phyloP scores from a whole-genome alignment of 2,329 filamentous ascomycete species.

The Colletotrichum sp. region DNA sequence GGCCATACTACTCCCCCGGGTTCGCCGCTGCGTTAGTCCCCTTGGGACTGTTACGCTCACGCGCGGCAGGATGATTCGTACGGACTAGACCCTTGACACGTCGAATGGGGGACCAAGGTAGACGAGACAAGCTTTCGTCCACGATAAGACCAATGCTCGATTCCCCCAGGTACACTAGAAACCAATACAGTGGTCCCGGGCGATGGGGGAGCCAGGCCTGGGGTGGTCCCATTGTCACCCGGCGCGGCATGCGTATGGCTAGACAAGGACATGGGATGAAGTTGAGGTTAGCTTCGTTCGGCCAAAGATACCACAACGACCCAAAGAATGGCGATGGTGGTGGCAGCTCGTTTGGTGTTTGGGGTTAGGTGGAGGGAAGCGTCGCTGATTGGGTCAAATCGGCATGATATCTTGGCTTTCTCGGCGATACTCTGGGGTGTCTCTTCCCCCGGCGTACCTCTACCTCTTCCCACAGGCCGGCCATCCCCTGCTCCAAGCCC shows the following conservation, averaged over 20 bases:
- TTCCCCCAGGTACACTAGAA: neutral
- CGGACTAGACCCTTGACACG: constrained; percentile 1
- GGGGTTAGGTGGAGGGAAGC: neutral
- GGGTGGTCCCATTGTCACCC: neutral
- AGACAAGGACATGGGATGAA: neutral
- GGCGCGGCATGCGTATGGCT: neutral
- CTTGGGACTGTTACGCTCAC: neutral
- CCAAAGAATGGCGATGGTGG: neutral
- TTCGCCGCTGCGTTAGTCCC: neutral
- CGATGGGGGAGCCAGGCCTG: neutral
- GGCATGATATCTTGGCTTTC: constrained; percentile 14
- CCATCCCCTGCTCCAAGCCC: neutral
- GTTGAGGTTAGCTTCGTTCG: neutral
- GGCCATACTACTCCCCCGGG: neutral
- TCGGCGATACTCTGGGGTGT: neutral
- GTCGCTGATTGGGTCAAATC: neutral
- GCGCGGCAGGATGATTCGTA: neutral
- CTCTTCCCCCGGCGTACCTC: neutral
- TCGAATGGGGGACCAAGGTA: neutral
- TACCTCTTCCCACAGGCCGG: neutral
- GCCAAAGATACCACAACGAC: neutral
- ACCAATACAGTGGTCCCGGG: neutral
- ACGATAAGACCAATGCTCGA: neutral
- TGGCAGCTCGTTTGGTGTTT: neutral
- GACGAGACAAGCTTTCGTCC: constrained; percentile 12